These are phyloP conservation scores for Parathielavia appendiculata DNA, from an alignment of 495 filamentous ascomycete species.

Conservation along the genomic window DNA sequence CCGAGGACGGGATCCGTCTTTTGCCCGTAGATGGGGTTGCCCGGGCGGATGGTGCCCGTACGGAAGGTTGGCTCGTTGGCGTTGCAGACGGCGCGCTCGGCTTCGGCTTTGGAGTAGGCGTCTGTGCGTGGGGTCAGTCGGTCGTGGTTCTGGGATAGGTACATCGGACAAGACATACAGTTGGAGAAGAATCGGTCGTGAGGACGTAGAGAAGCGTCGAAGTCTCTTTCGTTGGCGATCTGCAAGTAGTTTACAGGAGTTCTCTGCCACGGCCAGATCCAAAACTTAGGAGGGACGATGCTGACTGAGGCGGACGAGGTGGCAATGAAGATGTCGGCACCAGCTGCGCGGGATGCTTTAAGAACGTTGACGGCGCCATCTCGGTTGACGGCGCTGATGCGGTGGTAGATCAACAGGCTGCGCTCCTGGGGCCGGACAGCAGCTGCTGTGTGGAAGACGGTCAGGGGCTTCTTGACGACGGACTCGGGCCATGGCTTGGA, in stretches of 20 bases:
- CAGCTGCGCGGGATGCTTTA: slow-evolving; percentile 42
- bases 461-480: slow-evolving; percentile 45
- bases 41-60: slow-evolving; percentile 53
- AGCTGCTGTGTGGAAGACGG: slow-evolving; percentile 56
- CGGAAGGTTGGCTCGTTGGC: slow-evolving; percentile 47
- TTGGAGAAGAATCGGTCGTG: slow-evolving; percentile 52
- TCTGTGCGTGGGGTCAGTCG: slow-evolving; percentile 15
- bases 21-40: slow-evolving; percentile 54
- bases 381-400: slow-evolving; percentile 50
- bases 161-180: slow-evolving; percentile 25
- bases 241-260: slow-evolving; percentile 40
- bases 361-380: slow-evolving; percentile 56
- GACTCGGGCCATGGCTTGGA: slow-evolving; percentile 45
- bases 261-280: slow-evolving; percentile 46
- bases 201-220: slow-evolving; percentile 39
- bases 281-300: slow-evolving; percentile 42
- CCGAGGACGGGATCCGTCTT: slow-evolving; percentile 43
- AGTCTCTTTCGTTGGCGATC: slow-evolving; percentile 42
- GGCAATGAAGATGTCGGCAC: slow-evolving; percentile 53
- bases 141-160: not conserved
- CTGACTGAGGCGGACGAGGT: slow-evolving; percentile 54
- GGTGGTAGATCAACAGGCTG: slow-evolving; percentile 40
- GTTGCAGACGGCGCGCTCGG: slow-evolving; percentile 48
- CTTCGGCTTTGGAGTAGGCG: slow-evolving; percentile 48
- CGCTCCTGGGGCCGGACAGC: slow-evolving; percentile 49